A percentile compares a stretch with the other conserved stretches of the same genome.
Evolutionary conservation across 768 basidiomycete genomes (phyloP).

Genomic region (Xerocomellus amylosporus): DNA sequence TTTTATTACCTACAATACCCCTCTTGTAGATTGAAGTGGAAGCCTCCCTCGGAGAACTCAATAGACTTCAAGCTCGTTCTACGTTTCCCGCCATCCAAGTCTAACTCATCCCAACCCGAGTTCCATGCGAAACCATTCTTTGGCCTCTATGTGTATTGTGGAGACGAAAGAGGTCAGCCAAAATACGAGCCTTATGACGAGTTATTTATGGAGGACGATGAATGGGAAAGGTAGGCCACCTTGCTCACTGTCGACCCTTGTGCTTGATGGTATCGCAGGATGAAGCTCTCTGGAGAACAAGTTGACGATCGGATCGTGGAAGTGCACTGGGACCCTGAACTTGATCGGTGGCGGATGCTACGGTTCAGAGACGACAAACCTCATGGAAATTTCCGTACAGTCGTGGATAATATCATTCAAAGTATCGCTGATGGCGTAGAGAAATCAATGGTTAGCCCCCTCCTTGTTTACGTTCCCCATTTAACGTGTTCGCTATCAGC

Average conservation of each 20-base stretch:
- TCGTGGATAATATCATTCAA: constrained; percentile 85
- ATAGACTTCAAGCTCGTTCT: constrained; percentile 96
- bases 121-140: constrained; percentile 84
- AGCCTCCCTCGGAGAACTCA: constrained; percentile 95
- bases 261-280: constrained; percentile 42
- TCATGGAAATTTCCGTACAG: constrained; percentile 80
- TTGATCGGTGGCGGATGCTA: constrained; percentile 81
- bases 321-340: constrained; percentile 79
- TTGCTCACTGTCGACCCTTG: not conserved
- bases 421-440: constrained; percentile 95
- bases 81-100: constrained; percentile 74
- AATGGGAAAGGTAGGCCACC: constrained; percentile 82
- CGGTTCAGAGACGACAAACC: constrained; percentile 94
- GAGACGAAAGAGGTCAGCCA: constrained; percentile 52
- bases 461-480: constrained; percentile 2
- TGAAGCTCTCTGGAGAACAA: constrained; percentile 84
- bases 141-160: constrained; percentile 78
- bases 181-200: constrained; percentile 82
- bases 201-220: constrained; percentile 80
- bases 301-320: constrained; percentile 93
- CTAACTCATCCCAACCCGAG: constrained; percentile 63
- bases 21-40: constrained; percentile 86
- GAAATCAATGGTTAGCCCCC: constrained; percentile 66
- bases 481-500: constrained; percentile 41
- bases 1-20: constrained; percentile 2